Conservation (phyloP, 345 rosid genomes). For the Syzygium aqueum region DNA sequence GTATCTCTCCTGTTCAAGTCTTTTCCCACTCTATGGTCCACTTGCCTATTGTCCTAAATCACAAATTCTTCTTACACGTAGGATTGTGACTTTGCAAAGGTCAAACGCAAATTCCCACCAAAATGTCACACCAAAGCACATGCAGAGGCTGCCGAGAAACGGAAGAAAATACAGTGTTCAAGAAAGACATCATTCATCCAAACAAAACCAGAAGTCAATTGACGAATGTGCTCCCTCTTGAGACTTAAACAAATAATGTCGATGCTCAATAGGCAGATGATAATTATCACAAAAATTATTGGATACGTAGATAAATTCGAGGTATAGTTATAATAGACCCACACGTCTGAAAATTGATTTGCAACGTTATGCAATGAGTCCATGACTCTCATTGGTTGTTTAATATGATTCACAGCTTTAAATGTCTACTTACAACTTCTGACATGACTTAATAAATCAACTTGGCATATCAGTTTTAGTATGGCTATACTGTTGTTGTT, state of each 20-base stretch:
- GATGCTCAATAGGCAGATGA: not conserved
- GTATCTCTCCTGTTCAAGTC: not conserved
- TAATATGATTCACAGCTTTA: not conserved
- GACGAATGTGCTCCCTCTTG: not conserved
- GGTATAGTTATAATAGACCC: not conserved
- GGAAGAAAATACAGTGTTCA: not conserved
- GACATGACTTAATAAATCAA: not conserved
- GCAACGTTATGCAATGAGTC: not conserved
- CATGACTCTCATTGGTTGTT: not conserved
- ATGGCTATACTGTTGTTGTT: not conserved
- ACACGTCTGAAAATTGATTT: not conserved
- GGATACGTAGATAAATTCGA: not conserved
- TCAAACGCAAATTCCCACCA: not conserved
- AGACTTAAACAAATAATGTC: not conserved
- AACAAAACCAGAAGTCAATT: not conserved
- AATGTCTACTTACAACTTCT: not conserved
- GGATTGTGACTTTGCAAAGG: not conserved
- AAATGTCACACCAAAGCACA: not conserved
- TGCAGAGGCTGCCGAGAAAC: not conserved
- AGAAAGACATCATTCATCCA: not conserved
- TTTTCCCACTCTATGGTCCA: not conserved
- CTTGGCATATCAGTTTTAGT: not conserved
- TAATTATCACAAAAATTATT: not conserved
- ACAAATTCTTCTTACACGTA: not conserved
- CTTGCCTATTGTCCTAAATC: not conserved